phyloP scores from a whole-genome alignment of 176 grass and related monocot genomes.

The Triticum timopheevii region DNA sequence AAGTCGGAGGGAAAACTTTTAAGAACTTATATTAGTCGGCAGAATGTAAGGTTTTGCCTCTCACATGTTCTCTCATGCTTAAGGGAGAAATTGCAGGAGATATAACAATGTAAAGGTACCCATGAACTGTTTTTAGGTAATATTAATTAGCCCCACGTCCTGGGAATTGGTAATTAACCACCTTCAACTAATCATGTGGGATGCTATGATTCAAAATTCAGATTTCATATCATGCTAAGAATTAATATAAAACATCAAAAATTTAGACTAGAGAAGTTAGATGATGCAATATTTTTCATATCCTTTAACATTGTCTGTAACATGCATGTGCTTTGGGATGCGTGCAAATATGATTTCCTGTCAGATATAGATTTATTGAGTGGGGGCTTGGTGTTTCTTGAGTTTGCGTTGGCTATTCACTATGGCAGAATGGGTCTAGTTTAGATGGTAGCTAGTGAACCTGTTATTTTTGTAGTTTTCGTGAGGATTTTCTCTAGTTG shows the following conservation, averaged over 20 bases:
- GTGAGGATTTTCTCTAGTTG: too few relatives aligned
- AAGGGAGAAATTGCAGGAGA: neutral
- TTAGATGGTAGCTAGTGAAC: too few relatives aligned
- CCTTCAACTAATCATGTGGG: neutral
- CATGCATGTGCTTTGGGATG: too few relatives aligned
- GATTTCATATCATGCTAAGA: neutral
- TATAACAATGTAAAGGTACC: neutral
- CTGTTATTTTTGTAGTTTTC: too few relatives aligned
- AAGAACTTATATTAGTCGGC: neutral
- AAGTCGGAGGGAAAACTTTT: neutral
- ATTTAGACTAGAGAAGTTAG: neutral
- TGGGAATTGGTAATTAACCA: neutral
- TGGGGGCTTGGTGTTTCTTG: too few relatives aligned
- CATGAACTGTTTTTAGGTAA: neutral
- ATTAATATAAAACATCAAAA: neutral
- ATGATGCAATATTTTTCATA: neutral
- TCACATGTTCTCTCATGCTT: neutral
- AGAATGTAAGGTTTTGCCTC: neutral
- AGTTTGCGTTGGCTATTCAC: too few relatives aligned
- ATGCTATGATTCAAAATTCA: neutral
- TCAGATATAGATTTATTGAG: too few relatives aligned
- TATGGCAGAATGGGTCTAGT: too few relatives aligned
- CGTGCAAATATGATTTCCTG: too few relatives aligned
- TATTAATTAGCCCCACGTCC: neutral
- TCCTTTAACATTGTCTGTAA: too few relatives aligned